These are phyloP conservation scores for Vitis hybrid DNA, from an alignment of 177 flowering plant genomes.

Conservation along the genomic window DNA sequence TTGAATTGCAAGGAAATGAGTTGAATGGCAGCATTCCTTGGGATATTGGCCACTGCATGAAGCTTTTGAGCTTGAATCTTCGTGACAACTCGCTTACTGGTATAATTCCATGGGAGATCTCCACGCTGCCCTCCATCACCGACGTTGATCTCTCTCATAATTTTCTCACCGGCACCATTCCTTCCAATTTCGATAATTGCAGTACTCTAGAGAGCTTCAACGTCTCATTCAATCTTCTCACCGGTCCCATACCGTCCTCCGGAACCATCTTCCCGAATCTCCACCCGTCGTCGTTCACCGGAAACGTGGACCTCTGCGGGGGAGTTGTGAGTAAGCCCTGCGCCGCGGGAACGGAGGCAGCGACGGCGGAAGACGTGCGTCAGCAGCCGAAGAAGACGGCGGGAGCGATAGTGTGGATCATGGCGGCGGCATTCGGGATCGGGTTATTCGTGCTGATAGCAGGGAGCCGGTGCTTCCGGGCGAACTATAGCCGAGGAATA, in stretches of 20 bases:
- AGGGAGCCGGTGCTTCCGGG: slow-evolving; percentile 63
- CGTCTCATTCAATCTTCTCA: slow-evolving; percentile 71
- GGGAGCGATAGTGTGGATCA: slow-evolving; percentile 83
- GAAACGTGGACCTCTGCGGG: slow-evolving; percentile 87
- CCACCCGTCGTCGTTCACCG: slow-evolving; percentile 76
- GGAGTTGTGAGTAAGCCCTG: slow-evolving; percentile 50
- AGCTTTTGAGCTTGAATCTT: slow-evolving; percentile 64
- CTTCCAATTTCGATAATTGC: slow-evolving; percentile 64
- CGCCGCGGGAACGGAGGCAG: slow-evolving; percentile 20
- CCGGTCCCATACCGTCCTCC: slow-evolving; percentile 69
- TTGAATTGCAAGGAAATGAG: slow-evolving; percentile 65
- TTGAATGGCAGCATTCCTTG: slow-evolving; percentile 73
- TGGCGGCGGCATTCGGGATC: slow-evolving; percentile 77
- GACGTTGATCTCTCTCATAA: slow-evolving; percentile 81
- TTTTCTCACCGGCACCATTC: slow-evolving; percentile 70
- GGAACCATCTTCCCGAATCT: slow-evolving; percentile 61
- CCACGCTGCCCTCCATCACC: slow-evolving; percentile 69
- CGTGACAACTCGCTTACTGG: slow-evolving; percentile 63
- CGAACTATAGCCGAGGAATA: slow-evolving; percentile 38
- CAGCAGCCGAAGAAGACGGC: slow-evolving; percentile 50
- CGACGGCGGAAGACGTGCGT: slow-evolving; percentile 16
- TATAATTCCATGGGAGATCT: slow-evolving; percentile 80
- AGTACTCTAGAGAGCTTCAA: slow-evolving; percentile 75
- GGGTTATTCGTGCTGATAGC: slow-evolving; percentile 73
- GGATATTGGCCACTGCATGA: slow-evolving; percentile 78